Evolutionary conservation across 2,329 filamentous ascomycete species (phyloP), one percentile per base, ranked within the genome.

Genomic region (Dothideomycetes sp.): DNA sequence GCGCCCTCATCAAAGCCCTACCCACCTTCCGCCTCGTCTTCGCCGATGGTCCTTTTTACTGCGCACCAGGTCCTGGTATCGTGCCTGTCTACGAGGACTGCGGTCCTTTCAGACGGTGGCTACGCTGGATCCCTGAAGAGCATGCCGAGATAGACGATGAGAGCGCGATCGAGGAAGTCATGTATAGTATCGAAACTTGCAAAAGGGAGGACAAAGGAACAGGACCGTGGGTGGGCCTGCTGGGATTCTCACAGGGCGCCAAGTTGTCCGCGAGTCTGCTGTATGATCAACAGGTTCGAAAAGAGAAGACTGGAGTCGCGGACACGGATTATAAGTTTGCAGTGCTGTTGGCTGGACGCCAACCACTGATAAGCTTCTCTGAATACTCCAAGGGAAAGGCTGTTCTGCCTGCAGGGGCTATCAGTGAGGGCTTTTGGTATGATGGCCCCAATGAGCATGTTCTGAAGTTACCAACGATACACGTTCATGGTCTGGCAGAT

Each of bases 21-120:
- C 57, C 68, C 5, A 59, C 69, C 34, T 85, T 86, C 57, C 77
- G 83, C 31, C 70, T 87, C 47, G 76, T 82, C 52, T 89, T 81
- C 61, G 76, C 74, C 47, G 75, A 87, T 49, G 83, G 68, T 0
- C 81, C 82, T 1, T 83, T 79, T 56, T 64, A 69, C 41, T 79
- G 75, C 47, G 56, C 66, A 3, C 63, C 81, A 1, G 77, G 80
- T 31, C 68, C 75, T 0, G 78, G 73, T 47, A 73, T 87, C 11
- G 58, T 75, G 15, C 58, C 68, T 11, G 77, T 84, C 4, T 88
- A 84, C 56, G 71, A 69, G 33, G 69, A 76, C 44, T 71, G 67
- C 44, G 81, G 72, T 0, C 82, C 83, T 2, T 88, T 84, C 56
- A 62, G 67, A 8, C 60, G 69, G 14, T 78, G 75, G 75, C 63